Base-by-base conservation (phyloP, 345 rosid genomes). In the Toxicodendron radicans region DNA sequence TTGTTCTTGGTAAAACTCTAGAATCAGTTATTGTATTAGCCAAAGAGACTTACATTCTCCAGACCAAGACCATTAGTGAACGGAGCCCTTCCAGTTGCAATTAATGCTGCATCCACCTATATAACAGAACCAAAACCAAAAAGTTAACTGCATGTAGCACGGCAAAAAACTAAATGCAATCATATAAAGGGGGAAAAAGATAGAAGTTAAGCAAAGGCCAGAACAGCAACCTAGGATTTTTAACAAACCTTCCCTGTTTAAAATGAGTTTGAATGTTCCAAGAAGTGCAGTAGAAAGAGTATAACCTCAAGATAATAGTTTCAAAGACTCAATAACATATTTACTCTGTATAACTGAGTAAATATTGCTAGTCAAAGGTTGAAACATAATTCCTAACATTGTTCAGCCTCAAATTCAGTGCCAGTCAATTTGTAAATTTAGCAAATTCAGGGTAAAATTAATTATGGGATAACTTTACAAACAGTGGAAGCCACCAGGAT, bases 31-130 rank as follows among this genome's bases (percentile, higher is more conserved):
- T 27, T 49, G 58, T 43, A 66, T 69, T 66, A 24, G 66, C 49
- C 71, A 78, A 30, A 62, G 70, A 72, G 20, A 73, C 83, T 23
- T 84, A 95, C 99, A 82, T 86, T 91, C 81, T 91, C 99, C 86
- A 95, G 83, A 79, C 99, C 98, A 73, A 95, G 97, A 82, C 97
- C 97, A 71, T 87, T 88, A 14, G 99, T 95, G 83, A 91, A 95
- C 70, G 99, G 99, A 73, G 99, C 99, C 82, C 99, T 86, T 81
- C 99, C 99, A 65, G 99, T 95, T 41, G 99, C 99, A 85, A 95
- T 95, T 48, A 95, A 80, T 77, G 99, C 99, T 32, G 98, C 92
- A 86, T 95, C 98, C 65, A 93, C 97, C 99, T 95, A 78, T 54
- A 79, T 27, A 80, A 67, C 52, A 73, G 66, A 70, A 73, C 61